A percentile compares a stretch with the other conserved stretches of the same genome.
Conservation (phyloP, 306 rosid genomes). For the Begonia peltatifolia region DNA sequence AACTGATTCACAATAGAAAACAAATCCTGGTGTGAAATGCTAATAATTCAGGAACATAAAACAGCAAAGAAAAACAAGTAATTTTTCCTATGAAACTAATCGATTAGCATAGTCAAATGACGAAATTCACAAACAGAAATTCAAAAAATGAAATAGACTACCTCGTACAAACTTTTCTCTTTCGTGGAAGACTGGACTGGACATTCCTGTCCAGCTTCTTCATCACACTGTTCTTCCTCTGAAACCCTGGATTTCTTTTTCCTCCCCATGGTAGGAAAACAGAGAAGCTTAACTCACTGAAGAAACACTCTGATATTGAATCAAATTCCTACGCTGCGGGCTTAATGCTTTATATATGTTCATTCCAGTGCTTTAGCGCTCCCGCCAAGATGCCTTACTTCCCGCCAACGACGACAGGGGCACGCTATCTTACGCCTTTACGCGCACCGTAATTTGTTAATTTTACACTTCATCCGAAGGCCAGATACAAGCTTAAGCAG, state of each 20-base stretch:
- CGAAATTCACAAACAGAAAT: not conserved
- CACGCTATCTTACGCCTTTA: too few species aligned
- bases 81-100: not conserved
- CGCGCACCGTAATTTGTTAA: too few species aligned
- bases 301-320: too few species aligned
- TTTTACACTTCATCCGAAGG: too few species aligned
- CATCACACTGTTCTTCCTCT: slow-evolving; percentile 25
- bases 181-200: slow-evolving; percentile 11
- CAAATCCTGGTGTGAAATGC: not conserved
- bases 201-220: slow-evolving; percentile 9
- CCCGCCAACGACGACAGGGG: too few species aligned
- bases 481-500: too few species aligned
- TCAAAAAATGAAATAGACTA: not conserved
- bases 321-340: too few species aligned
- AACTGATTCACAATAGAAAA: not conserved
- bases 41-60: not conserved
- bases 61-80: not conserved
- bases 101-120: not conserved
- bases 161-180: slow-evolving; percentile 50
- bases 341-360: too few species aligned
- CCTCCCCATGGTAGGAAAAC: slow-evolving; percentile 30
- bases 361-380: too few species aligned
- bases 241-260: slow-evolving; percentile 49
- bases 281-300: not conserved
- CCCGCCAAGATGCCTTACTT: too few species aligned